Conservation (phyloP, 768 basidiomycete species). For the Myochromella boudieri region DNA sequence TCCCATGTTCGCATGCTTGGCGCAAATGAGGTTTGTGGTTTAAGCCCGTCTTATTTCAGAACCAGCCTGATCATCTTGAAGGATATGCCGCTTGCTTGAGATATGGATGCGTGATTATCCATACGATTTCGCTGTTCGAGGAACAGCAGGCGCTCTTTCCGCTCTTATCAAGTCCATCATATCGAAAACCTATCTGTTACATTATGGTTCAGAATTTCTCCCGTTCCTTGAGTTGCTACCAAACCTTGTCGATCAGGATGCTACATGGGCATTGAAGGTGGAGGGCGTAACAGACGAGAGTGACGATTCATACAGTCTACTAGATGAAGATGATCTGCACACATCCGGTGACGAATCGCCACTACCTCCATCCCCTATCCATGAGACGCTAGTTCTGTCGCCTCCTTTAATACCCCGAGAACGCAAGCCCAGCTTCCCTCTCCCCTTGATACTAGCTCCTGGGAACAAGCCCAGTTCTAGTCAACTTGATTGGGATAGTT, state of each 20-base stretch:
- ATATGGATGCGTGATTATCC: constrained; percentile 77
- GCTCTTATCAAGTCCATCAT: constrained; percentile 80
- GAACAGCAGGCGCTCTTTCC: constrained; percentile 67
- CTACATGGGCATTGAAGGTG: constrained; percentile 71
- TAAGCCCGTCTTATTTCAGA: constrained; percentile 1
- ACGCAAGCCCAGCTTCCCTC: constrained; percentile 68
- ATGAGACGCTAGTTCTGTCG: constrained; percentile 16
- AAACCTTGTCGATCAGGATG: constrained; percentile 64
- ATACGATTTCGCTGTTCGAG: constrained; percentile 77
- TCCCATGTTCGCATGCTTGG: constrained; percentile 85
- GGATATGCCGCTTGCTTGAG: constrained; percentile 79
- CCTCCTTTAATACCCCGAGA: constrained; percentile 43
- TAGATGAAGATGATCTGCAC: constrained; percentile 55
- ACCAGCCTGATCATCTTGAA: constrained; percentile 25
- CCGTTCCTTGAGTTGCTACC: constrained; percentile 75
- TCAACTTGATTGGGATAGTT: constrained; percentile 36
- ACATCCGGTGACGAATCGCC: constrained; percentile 13
- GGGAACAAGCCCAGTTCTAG: constrained; percentile 24
- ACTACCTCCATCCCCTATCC: constrained; percentile 20
- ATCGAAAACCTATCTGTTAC: constrained; percentile 77
- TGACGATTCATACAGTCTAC: constrained; percentile 57
- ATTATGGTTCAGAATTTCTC: constrained; percentile 82
- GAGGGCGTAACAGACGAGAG: constrained; percentile 58
- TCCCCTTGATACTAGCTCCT: constrained; percentile 42
- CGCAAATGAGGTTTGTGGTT: constrained; percentile 73